Conservation (phyloP, 371 early-diverging fungal species). For the Apophysomyces ossiformis region DNA sequence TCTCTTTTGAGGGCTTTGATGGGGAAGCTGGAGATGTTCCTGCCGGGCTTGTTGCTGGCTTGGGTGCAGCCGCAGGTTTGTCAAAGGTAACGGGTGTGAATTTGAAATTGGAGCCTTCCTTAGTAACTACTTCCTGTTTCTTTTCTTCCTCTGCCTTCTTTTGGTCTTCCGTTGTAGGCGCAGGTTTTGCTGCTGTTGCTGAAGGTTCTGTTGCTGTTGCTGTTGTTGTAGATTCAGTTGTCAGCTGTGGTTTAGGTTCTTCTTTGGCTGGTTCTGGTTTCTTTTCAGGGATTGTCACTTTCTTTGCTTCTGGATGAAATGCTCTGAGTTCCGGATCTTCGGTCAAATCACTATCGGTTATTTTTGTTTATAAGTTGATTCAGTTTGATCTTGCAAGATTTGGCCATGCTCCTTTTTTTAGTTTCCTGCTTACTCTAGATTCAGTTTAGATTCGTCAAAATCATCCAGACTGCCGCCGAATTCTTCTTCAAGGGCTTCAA, state of each 20-base stretch:
- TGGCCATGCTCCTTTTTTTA: not conserved
- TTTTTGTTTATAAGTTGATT: too few relatives aligned
- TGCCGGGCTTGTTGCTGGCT: not conserved
- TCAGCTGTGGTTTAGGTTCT: slow-evolving; percentile 3
- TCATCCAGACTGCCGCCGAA: slow-evolving; percentile 48
- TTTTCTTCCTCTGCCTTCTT: slow-evolving; percentile 14
- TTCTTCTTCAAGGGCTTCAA: slow-evolving; percentile 51
- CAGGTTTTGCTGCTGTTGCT: slow-evolving; percentile 19
- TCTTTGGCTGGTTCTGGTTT: slow-evolving; percentile 14
- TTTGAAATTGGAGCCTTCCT: slow-evolving; percentile 36
- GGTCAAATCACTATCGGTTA: slow-evolving; percentile 14
- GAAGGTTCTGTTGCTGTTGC: slow-evolving; percentile 20
- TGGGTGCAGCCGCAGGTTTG: slow-evolving; percentile 15
- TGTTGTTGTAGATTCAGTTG: slow-evolving; percentile 21
- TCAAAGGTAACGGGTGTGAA: slow-evolving; percentile 51
- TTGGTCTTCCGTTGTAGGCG: slow-evolving; percentile 23
- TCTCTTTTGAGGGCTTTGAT: slow-evolving; percentile 20
- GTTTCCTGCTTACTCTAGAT: slow-evolving; percentile 27
- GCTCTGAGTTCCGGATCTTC: slow-evolving; percentile 29
- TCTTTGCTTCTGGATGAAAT: slow-evolving; percentile 14
- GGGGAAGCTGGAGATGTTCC: slow-evolving; percentile 20
- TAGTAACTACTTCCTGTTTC: slow-evolving; percentile 11
- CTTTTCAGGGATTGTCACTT: slow-evolving; percentile 6
- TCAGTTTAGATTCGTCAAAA: slow-evolving; percentile 44
- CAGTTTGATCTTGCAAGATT: too few relatives aligned